phyloP scores from a whole-genome alignment of 192 early-diverging fungal genomes.

The Podochytrium sp. region DNA sequence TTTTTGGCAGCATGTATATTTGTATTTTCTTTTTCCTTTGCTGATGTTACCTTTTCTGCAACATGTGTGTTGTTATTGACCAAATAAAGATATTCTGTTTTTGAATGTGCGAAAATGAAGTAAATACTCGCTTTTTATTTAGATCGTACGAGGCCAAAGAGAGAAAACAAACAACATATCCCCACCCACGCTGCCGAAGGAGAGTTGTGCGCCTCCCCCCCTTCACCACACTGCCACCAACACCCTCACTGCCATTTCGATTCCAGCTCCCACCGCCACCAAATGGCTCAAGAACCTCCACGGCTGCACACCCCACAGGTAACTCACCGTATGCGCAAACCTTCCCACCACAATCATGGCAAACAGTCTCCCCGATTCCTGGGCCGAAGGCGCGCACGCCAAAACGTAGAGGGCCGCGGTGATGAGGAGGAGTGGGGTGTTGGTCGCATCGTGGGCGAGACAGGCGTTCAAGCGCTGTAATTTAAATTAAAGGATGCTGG shows the following conservation, averaged over 20 bases:
- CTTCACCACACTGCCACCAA: neutral
- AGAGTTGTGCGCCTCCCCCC: no score
- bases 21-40: neutral
- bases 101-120: no score
- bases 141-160: no score
- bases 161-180: no score
- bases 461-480: neutral
- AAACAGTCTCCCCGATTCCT: neutral
- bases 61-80: neutral
- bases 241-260: neutral
- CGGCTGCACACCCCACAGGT: neutral
- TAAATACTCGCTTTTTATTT: no score
- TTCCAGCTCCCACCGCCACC: neutral
- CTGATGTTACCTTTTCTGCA: neutral
- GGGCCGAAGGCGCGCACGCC: no score
- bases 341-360: neutral
- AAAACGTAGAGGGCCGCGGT: neutral
- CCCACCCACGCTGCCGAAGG: no score
- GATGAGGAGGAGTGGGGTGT: neutral
- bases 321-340: neutral
- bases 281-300: neutral
- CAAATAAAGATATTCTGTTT: no score
- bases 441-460: neutral
- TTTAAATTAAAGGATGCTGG: neutral
- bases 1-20: neutral